Base-by-base conservation (phyloP, 2,329 filamentous ascomycete genomes). In the Epichloe aotearoae region DNA sequence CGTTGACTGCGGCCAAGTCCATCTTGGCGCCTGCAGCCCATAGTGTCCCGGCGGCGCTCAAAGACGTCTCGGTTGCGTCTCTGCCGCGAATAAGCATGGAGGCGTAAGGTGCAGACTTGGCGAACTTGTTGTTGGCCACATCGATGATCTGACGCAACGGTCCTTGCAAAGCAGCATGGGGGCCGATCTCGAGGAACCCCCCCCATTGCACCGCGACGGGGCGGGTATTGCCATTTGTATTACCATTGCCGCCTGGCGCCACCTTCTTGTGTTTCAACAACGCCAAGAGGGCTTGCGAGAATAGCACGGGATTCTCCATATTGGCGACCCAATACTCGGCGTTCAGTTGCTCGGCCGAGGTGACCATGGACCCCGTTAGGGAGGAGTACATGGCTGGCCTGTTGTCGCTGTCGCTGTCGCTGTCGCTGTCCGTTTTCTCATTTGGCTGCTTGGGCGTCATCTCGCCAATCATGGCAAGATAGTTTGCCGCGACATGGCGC, bases 101-200 rank as follows among this genome's bases (percentile, higher is more conserved):
- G 26, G 26, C 26, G 2, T 26, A 26, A 8, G 26, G 26, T 8
- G 26, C 26, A 26, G 7, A 8, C 7, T 26, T 26, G 26, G 26
- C 26, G 7, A 26, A 26, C 26, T 26, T 26, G 26, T 26, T 26
- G 26, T 26, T 26, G 26, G 26, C 26, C 26, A 26, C 26, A 3
- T n/a, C 36, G 6, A 38, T 38, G 15, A 38, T 38, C 36, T 5
- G 36, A 14, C 15, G 12, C 4, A 38, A 14, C 12, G 36, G 36
- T 5, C 36, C 3, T 38, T 38, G 5, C 68, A 69, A 4, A 69
- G 64, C 55, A 73, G 70, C 68, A 3, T 62, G 54, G 0, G 71
- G 70, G 0, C 71, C 70, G 4, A 73, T 55, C 56, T 73, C 71
- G 15, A 73, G 54, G 20, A 73, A 61, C 1, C 26, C 26, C 8